A percentile compares a stretch with the other conserved stretches of the same genome.
Conservation (phyloP, 2,329 filamentous ascomycete species). For the Sarocladium brachiariae region DNA sequence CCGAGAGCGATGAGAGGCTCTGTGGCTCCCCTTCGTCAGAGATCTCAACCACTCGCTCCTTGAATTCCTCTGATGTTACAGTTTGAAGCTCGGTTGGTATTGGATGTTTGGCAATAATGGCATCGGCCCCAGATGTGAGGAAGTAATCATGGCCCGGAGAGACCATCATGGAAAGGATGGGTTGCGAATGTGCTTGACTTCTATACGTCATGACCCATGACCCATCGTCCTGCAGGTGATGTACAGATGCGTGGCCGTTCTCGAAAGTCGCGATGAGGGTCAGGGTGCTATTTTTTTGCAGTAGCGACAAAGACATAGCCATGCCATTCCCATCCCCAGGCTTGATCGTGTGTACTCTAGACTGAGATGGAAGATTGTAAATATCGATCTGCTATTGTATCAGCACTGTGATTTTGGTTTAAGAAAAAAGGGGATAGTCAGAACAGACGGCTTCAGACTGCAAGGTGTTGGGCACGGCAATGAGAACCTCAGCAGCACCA, state of each 20-base stretch:
- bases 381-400: constrained; percentile 58
- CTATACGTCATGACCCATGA: constrained; percentile 52
- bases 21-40: constrained; percentile 13
- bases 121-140: constrained; percentile 77
- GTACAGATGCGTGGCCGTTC: constrained; percentile 67
- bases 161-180: constrained; percentile 67
- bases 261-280: constrained; percentile 76
- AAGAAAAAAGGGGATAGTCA: neutral
- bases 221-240: constrained; percentile 38
- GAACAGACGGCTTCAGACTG: constrained; percentile 59
- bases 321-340: constrained; percentile 58
- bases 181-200: constrained; percentile 66
- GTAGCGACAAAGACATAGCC: constrained; percentile 75
- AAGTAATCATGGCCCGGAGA: constrained; percentile 49
- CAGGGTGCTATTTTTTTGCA: constrained; percentile 43
- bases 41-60: constrained; percentile 18
- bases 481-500: constrained; percentile 39
- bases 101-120: constrained; percentile 68
- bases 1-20: constrained; percentile 19
- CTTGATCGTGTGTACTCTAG: constrained; percentile 54
- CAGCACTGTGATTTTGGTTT: neutral
- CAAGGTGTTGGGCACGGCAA: constrained; percentile 76
- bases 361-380: constrained; percentile 71
- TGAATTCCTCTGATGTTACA: neutral
- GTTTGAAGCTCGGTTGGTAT: constrained; percentile 36